These are phyloP conservation scores for Myxozyma udenii DNA, from an alignment of 805 yeast genomes.

Conservation along the genomic window DNA sequence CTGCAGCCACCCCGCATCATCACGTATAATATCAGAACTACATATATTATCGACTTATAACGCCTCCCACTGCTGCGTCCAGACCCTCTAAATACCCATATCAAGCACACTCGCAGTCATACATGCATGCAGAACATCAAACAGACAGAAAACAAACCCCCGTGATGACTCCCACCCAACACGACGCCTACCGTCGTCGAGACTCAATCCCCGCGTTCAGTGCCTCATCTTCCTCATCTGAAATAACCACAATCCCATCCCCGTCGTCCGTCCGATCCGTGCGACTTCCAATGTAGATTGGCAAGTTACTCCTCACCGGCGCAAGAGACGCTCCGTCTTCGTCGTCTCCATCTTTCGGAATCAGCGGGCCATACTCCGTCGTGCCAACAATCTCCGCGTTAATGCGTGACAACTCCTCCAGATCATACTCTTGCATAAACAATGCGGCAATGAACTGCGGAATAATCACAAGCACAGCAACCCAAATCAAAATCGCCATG, in stretches of 20 bases:
- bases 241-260: conserved; percentile 11
- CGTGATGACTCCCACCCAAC: neutral
- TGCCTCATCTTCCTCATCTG: conserved; percentile 18
- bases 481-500: conserved; percentile 26
- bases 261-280: conserved; percentile 21
- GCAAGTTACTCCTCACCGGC: neutral
- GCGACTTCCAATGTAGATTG: conserved; percentile 15
- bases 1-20: too few species aligned
- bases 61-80: too few species aligned
- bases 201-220: conserved; percentile 22
- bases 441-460: conserved; percentile 17
- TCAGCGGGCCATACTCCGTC: conserved; percentile 1
- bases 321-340: conserved; percentile 1
- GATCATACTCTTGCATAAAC: conserved; percentile 23
- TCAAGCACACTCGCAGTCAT: too few species aligned
- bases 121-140: too few species aligned
- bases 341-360: conserved; percentile 11
- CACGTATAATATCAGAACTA: too few species aligned
- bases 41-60: too few species aligned
- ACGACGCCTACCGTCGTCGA: conserved; percentile 1
- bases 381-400: conserved; percentile 6
- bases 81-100: too few species aligned
- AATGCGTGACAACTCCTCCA: conserved; percentile 16
- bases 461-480: conserved; percentile 14
- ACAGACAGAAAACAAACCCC: neutral